Evolutionary conservation across 129 eudicot species (phyloP).

Genomic region (Flaveria brownii): DNA sequence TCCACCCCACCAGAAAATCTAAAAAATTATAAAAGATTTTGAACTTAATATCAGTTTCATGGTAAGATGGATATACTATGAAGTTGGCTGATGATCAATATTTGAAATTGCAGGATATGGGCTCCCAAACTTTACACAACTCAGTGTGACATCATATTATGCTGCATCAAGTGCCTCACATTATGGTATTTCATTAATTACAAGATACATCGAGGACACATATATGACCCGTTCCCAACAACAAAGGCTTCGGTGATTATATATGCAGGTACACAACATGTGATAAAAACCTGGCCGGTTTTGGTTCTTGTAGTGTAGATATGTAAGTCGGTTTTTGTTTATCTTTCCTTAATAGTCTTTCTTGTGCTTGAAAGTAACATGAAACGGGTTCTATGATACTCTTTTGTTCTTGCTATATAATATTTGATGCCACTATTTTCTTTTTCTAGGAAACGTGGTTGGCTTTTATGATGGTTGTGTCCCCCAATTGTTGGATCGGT

Average conservation of each 20-base stretch:
- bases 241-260: slow-evolving; percentile 50
- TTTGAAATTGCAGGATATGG: slow-evolving; percentile 60
- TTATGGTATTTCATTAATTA: slow-evolving; percentile 71
- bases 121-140: slow-evolving; percentile 74
- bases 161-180: slow-evolving; percentile 89
- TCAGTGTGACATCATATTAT: slow-evolving; percentile 77
- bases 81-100: not conserved
- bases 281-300: slow-evolving; percentile 6
- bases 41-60: not conserved
- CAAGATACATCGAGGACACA: slow-evolving; percentile 78
- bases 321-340: slow-evolving; percentile 24
- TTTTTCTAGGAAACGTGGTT: not conserved
- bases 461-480: not conserved
- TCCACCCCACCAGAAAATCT: too few relatives aligned
- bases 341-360: slow-evolving; percentile 6
- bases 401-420: not conserved
- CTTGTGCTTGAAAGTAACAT: slow-evolving; percentile 22
- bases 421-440: not conserved
- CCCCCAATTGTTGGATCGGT: not conserved
- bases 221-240: slow-evolving; percentile 48
- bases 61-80: not conserved
- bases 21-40: too few relatives aligned
- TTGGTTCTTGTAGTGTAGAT: slow-evolving; percentile 30
- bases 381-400: not conserved
- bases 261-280: slow-evolving; percentile 34